Conservation (phyloP, 176 grass and related monocot genomes). For the Eleusine indica region DNA sequence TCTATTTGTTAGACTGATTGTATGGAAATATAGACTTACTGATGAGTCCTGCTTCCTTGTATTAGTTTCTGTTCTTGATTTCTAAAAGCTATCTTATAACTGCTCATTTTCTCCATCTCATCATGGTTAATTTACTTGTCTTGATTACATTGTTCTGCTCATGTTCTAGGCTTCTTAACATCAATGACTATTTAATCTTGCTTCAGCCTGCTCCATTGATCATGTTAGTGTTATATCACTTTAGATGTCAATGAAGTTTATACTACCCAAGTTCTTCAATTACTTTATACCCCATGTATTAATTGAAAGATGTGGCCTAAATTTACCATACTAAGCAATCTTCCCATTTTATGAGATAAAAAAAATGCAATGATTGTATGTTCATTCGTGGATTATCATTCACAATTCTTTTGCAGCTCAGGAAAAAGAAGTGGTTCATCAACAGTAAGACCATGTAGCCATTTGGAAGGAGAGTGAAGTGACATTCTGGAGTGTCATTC, state of each 20-base stretch:
- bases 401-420: conserved; percentile 10
- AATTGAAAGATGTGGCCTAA: background rate
- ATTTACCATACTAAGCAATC: background rate
- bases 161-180: too few relatives aligned
- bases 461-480: background rate
- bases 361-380: background rate
- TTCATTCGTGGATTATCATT: background rate
- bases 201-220: too few relatives aligned
- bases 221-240: too few relatives aligned
- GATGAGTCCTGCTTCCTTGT: background rate
- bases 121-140: too few relatives aligned
- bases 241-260: background rate
- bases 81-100: too few relatives aligned
- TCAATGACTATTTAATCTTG: too few relatives aligned
- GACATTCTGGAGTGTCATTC: conserved; percentile 23
- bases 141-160: too few relatives aligned
- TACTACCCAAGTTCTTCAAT: background rate
- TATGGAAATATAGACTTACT: background rate
- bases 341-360: background rate
- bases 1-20: too few relatives aligned
- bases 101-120: too few relatives aligned
- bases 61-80: too few relatives aligned
- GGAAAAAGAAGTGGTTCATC: conserved; percentile 23
- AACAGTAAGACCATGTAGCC: background rate
- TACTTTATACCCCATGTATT: background rate